phyloP scores from a whole-genome alignment of 1,284 basidiomycete species.

The Cutaneotrichosporon cyanovorans region DNA sequence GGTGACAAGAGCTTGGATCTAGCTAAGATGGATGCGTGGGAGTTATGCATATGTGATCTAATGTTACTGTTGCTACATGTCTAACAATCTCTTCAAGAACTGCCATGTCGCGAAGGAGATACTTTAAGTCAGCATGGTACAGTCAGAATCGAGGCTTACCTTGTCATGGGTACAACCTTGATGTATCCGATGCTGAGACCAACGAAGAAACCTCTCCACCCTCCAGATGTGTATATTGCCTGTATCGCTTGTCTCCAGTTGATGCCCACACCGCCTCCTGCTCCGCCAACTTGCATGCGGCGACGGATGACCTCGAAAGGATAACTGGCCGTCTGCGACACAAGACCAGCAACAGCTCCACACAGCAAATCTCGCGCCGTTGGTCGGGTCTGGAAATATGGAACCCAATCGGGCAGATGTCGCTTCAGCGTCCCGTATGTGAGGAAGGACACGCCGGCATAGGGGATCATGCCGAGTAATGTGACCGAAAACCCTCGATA shows the following conservation, averaged over 20 bases:
- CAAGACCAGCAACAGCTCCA: conserved; percentile 82
- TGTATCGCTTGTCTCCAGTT: conserved; percentile 69
- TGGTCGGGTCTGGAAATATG: conserved; percentile 40
- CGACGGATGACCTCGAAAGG: conserved; percentile 92
- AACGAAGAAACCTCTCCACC: conserved; percentile 86
- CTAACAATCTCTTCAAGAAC: conserved; percentile 43
- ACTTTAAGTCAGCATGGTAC: conserved; percentile 21
- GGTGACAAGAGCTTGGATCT: background rate
- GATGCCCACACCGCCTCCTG: conserved; percentile 51
- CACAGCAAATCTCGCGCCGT: conserved; percentile 57
- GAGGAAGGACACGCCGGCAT: conserved; percentile 93
- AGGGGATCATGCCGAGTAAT: conserved; percentile 87
- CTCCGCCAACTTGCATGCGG: conserved; percentile 93
- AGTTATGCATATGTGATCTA: conserved; percentile 14
- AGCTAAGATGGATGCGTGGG: background rate
- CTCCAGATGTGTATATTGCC: conserved; percentile 60
- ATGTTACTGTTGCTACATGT: conserved; percentile 27
- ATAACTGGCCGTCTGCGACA: conserved; percentile 87
- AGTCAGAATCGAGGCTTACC: conserved; percentile 27
- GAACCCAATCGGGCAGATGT: conserved; percentile 48
- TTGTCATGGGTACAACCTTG: conserved; percentile 95
- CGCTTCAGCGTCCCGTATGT: conserved; percentile 79
- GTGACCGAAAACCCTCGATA: conserved; percentile 94
- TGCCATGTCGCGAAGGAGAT: conserved; percentile 48
- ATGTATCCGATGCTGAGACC: conserved; percentile 89